Conservation (phyloP, 352 stramenopile genomes). For the Phytophthora boehmeriae region DNA sequence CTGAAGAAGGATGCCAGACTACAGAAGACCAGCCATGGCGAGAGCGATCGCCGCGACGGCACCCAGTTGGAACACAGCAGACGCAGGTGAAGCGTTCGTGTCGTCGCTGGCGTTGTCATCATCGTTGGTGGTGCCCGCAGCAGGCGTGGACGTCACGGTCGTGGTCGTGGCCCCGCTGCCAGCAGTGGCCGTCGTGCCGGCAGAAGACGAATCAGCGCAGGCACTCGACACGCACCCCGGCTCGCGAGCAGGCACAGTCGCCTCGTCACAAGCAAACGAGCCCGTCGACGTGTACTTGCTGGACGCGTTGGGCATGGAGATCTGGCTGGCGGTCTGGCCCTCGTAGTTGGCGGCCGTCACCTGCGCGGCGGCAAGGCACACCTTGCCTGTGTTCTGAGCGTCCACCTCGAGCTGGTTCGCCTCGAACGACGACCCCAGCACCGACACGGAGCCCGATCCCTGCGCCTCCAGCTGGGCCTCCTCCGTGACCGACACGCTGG, state of each 20-base stretch:
- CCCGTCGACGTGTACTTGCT: slow-evolving; percentile 37
- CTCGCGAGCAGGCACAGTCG: slow-evolving; percentile 26
- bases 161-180: slow-evolving; percentile 12
- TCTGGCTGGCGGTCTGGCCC: slow-evolving; percentile 20
- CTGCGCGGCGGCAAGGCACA: slow-evolving; percentile 27
- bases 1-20: slow-evolving; percentile 5
- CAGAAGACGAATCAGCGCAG: slow-evolving; percentile 16
- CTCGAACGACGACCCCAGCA: slow-evolving; percentile 30
- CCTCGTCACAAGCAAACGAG: slow-evolving; percentile 22
- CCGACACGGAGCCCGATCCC: slow-evolving; percentile 14
- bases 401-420: slow-evolving; percentile 27
- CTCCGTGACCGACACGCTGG: slow-evolving; percentile 22
- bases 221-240: slow-evolving; percentile 24
- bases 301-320: slow-evolving; percentile 41
- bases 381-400: slow-evolving; percentile 20
- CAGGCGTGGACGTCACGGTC: slow-evolving; percentile 17
- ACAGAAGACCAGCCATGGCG: slow-evolving; percentile 15
- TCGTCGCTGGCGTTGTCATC: slow-evolving; percentile 28
- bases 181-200: slow-evolving; percentile 11
- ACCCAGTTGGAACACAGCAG: slow-evolving; percentile 9
- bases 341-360: slow-evolving; percentile 31
- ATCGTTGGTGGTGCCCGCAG: slow-evolving; percentile 21
- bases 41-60: slow-evolving; percentile 12
- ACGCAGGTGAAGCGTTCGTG: slow-evolving; percentile 16
- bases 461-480: slow-evolving; percentile 26